Evolutionary conservation across 352 stramenopile genomes (phyloP).

Genomic region (Ophiocytium majus): DNA sequence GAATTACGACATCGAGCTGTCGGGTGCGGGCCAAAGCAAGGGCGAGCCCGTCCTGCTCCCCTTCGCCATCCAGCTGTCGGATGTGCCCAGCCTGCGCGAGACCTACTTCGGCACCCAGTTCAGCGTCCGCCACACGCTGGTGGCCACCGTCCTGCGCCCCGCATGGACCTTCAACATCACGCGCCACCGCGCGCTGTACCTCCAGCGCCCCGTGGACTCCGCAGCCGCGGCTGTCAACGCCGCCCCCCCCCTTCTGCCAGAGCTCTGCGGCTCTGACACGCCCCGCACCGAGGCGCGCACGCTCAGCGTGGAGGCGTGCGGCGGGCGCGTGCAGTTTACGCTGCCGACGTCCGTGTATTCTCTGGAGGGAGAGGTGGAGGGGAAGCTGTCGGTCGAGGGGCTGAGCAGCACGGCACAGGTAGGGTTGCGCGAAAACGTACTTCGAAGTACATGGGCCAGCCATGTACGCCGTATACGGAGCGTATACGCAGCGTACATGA

Average conservation of each 20-base stretch:
- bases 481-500: no score
- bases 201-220: neutral
- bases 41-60: neutral
- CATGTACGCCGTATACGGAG: no score
- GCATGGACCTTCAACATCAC: neutral
- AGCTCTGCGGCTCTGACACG: neutral
- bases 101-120: neutral
- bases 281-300: neutral
- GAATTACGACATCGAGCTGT: neutral
- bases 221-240: no score
- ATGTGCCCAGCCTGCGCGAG: neutral
- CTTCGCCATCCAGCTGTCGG: neutral
- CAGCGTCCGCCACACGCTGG: neutral
- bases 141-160: neutral
- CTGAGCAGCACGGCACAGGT: no score
- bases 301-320: neutral
- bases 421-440: no score
- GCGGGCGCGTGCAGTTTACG: neutral
- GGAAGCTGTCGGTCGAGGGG: no score
- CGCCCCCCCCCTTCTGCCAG: neutral
- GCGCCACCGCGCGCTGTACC: neutral
- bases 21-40: neutral
- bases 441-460: no score
- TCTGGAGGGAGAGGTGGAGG: neutral
- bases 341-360: neutral